phyloP scores from a whole-genome alignment of 129 eudicot genomes.

The Artemisia argyi region DNA sequence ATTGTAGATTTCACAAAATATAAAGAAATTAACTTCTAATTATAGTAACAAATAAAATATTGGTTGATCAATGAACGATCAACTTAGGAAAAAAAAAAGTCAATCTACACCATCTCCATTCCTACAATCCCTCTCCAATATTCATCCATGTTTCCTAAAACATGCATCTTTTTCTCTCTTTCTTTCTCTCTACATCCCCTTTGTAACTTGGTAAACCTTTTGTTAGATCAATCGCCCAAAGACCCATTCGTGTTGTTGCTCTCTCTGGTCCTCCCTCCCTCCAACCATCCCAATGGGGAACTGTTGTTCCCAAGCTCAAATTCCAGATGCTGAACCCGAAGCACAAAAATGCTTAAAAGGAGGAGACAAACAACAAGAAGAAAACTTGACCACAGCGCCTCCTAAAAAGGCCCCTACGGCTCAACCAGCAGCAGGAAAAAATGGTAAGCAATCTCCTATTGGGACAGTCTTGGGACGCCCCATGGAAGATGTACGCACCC shows the following conservation, averaged over 20 bases:
- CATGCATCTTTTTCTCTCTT: constrained; percentile 8
- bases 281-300: constrained; percentile 72
- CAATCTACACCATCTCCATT: constrained; percentile 22
- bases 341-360: constrained; percentile 21
- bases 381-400: constrained; percentile 23
- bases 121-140: constrained; percentile 65
- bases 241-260: constrained; percentile 38
- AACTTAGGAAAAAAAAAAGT: constrained; percentile 8
- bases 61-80: constrained; percentile 14
- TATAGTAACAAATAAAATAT: constrained; percentile 13
- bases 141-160: constrained; percentile 26
- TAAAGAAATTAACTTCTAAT: not conserved
- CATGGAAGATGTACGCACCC: constrained; percentile 62
- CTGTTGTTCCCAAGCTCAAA: constrained; percentile 59
- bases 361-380: constrained; percentile 15
- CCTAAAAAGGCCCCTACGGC: constrained; percentile 31
- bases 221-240: constrained; percentile 24
- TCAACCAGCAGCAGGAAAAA: constrained; percentile 36
- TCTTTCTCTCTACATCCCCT: constrained; percentile 19
- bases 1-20: constrained; percentile 8
- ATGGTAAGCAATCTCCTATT: constrained; percentile 37
- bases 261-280: constrained; percentile 32
- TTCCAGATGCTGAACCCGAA: constrained; percentile 29
- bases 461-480: constrained; percentile 87
- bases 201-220: constrained; percentile 19